These are phyloP conservation scores for Parathielavia hyrcaniae DNA, from an alignment of 495 filamentous ascomycete species.

Conservation along the genomic window DNA sequence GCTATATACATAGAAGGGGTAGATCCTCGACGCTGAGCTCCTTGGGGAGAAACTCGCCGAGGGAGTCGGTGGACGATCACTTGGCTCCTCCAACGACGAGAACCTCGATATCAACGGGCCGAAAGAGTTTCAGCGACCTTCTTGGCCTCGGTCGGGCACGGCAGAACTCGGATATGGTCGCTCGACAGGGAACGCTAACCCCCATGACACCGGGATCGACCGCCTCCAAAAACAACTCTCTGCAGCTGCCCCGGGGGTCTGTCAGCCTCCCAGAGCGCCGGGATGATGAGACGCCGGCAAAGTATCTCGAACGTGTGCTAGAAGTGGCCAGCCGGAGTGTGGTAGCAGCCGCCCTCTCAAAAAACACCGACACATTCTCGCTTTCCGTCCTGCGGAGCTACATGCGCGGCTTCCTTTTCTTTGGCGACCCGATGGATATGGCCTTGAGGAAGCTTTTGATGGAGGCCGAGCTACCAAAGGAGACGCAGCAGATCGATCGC, in stretches of 20 bases:
- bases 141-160: constrained; percentile 70
- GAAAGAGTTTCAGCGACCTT: constrained; percentile 85
- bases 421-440: constrained; percentile 97
- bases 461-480: constrained; percentile 92
- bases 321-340: constrained; percentile 68
- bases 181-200: constrained; percentile 56
- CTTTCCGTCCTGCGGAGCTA: constrained; percentile 81
- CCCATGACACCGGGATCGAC: constrained; percentile 58
- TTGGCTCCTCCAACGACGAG: constrained; percentile 53
- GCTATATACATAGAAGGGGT: constrained; percentile 52
- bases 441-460: constrained; percentile 88
- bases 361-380: constrained; percentile 76
- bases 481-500: constrained; percentile 96
- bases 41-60: constrained; percentile 40
- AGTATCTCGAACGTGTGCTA: constrained; percentile 77
- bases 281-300: constrained; percentile 84
- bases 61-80: constrained; percentile 54
- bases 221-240: constrained; percentile 65
- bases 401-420: constrained; percentile 90
- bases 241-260: constrained; percentile 54
- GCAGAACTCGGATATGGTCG: constrained; percentile 61
- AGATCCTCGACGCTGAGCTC: constrained; percentile 91
- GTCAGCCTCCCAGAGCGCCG: constrained; percentile 71
- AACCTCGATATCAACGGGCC: constrained; percentile 76
- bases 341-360: constrained; percentile 75